A percentile compares a stretch with the other conserved stretches of the same genome.
Conservation (phyloP, 192 early-diverging fungal genomes). For the Mortierella alpina region DNA sequence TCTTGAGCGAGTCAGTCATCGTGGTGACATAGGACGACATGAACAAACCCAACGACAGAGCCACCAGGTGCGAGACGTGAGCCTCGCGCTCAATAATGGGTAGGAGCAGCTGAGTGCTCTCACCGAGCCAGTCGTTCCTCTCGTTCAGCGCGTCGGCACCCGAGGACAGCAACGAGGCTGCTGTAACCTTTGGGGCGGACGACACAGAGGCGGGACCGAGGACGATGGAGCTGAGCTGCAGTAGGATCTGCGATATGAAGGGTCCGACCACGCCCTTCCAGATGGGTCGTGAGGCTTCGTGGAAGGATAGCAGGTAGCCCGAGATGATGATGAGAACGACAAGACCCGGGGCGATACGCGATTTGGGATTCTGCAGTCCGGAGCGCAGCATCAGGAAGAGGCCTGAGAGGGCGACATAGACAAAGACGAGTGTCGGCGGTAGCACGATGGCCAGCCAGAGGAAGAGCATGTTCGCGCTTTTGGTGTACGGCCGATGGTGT, state of each 20-base stretch:
- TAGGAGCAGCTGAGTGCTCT: slow-evolving; percentile 17
- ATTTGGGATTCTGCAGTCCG: slow-evolving; percentile 41
- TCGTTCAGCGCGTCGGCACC: background rate
- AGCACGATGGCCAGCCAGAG: slow-evolving; percentile 41
- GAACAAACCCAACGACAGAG: slow-evolving; percentile 42
- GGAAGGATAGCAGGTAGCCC: slow-evolving; percentile 41
- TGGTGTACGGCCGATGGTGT: background rate
- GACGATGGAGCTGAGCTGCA: slow-evolving; percentile 29
- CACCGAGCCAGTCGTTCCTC: slow-evolving; percentile 29
- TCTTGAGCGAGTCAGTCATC: slow-evolving; percentile 49
- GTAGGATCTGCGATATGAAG: slow-evolving; percentile 33
- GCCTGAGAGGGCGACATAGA: slow-evolving; percentile 44
- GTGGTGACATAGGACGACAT: slow-evolving; percentile 49
- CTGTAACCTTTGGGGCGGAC: background rate
- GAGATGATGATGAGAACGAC: slow-evolving; percentile 38
- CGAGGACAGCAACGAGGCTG: background rate
- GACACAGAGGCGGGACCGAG: background rate
- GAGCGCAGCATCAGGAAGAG: slow-evolving; percentile 42
- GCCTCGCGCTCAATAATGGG: slow-evolving; percentile 44
- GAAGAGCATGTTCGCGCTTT: slow-evolving; percentile 30
- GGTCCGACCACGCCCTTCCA: slow-evolving; percentile 36
- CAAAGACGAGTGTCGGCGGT: slow-evolving; percentile 48
- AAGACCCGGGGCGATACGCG: slow-evolving; percentile 17
- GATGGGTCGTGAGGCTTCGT: slow-evolving; percentile 38
- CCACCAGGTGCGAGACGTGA: slow-evolving; percentile 38